Percentiles rank a stretch among this genome's conserved stretches.
Evolutionary conservation across 2,329 filamentous ascomycete species (phyloP).

Genomic region (Sclerotiophoma versabilis): DNA sequence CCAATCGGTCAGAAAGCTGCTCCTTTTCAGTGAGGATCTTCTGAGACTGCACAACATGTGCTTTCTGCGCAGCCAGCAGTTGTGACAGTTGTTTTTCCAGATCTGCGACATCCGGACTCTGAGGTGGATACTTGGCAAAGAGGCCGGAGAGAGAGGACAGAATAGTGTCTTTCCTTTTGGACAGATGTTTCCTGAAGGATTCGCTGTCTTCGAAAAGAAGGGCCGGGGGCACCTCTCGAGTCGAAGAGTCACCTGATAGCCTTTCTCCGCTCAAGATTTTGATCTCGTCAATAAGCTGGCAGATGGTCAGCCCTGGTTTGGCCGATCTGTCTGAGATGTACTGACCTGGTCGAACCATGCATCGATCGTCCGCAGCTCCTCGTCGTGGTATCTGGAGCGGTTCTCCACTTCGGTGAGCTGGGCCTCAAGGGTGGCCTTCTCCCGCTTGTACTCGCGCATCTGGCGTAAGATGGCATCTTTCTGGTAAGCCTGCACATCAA

Average conservation of each 20-base stretch:
- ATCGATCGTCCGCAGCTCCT: constrained; percentile 89
- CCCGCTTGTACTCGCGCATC: constrained; percentile 97
- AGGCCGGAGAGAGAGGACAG: constrained; percentile 75
- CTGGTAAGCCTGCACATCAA: constrained; percentile 73
- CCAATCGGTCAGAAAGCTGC: constrained; percentile 82
- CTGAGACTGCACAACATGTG: constrained; percentile 77
- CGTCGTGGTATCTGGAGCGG: constrained; percentile 82
- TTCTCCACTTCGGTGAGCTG: constrained; percentile 83
- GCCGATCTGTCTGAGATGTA: constrained; percentile 19
- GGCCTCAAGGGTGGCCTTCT: constrained; percentile 80
- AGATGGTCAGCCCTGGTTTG: constrained; percentile 33
- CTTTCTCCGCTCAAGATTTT: constrained; percentile 52
- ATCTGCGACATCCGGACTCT: constrained; percentile 72
- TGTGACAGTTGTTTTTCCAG: constrained; percentile 78
- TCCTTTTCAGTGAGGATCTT: constrained; percentile 80
- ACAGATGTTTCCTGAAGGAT: constrained; percentile 79
- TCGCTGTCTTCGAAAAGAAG: constrained; percentile 63
- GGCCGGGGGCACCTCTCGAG: constrained; percentile 58
- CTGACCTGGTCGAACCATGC: constrained; percentile 92
- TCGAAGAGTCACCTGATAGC: constrained; percentile 32
- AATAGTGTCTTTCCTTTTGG: constrained; percentile 77
- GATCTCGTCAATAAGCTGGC: constrained; percentile 58
- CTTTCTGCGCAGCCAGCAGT: constrained; percentile 82
- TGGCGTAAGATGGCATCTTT: constrained; percentile 97
- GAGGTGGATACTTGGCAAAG: constrained; percentile 59